Conservation (phyloP, 2,329 filamentous ascomycete species). For the Sclerotiophoma versabilis region DNA sequence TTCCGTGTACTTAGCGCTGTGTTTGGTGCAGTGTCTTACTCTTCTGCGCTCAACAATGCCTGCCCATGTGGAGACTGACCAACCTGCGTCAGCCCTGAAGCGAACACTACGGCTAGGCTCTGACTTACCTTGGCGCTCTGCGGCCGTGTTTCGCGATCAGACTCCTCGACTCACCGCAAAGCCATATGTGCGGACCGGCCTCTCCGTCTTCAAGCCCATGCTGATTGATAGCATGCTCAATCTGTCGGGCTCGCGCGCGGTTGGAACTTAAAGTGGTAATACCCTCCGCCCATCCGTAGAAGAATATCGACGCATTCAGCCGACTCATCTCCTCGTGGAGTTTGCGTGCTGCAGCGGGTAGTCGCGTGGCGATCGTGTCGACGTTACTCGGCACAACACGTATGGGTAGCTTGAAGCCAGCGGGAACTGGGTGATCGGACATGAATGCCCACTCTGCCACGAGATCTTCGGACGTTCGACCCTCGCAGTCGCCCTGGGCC, state of each 20-base stretch:
- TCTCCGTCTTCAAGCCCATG: conserved; percentile 59
- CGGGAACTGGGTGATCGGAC: conserved; percentile 63
- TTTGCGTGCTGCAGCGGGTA: conserved; percentile 56
- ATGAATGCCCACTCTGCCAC: conserved; percentile 45
- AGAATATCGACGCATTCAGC: conserved; percentile 74
- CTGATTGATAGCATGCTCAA: conserved; percentile 66
- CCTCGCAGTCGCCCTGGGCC: conserved; percentile 48
- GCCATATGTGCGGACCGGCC: conserved; percentile 67
- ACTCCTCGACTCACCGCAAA: conserved; percentile 69
- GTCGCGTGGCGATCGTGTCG: conserved; percentile 38
- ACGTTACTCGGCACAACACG: conserved; percentile 58
- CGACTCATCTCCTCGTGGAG: conserved; percentile 60
- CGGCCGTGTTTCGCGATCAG: conserved; percentile 66
- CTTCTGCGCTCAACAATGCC: background rate
- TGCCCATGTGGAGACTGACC: background rate
- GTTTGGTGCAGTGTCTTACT: background rate
- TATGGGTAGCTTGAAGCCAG: conserved; percentile 68
- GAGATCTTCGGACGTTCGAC: conserved; percentile 22
- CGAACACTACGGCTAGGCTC: background rate
- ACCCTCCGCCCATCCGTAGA: conserved; percentile 71
- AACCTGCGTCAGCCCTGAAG: background rate
- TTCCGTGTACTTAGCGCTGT: too few relatives aligned
- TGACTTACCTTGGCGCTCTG: conserved; percentile 11
- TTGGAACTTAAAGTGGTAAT: conserved; percentile 76
- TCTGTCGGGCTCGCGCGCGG: conserved; percentile 69